Evolutionary conservation across 1,284 basidiomycete species (phyloP).

Genomic region (Irpex sp.): DNA sequence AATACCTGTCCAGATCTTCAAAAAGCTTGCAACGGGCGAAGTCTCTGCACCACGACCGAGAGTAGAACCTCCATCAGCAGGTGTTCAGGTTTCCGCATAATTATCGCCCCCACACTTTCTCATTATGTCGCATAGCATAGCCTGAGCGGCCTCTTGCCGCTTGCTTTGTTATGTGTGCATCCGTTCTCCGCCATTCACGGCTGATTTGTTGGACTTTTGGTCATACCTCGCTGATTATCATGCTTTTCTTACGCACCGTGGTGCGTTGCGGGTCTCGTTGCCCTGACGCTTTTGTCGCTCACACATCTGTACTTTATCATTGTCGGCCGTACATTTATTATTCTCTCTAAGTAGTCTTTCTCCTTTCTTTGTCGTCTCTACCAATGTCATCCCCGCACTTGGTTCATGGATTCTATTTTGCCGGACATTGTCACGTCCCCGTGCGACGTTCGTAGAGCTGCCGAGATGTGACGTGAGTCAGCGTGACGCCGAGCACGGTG

Average conservation of each 20-base stretch:
- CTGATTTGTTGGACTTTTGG: constrained; percentile 5
- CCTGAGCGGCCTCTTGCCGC: background rate
- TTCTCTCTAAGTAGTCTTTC: background rate
- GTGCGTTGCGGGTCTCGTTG: background rate
- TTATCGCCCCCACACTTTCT: background rate
- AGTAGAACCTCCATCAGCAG: constrained; percentile 5
- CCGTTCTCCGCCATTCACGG: background rate
- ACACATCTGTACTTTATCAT: background rate
- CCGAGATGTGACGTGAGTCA: background rate
- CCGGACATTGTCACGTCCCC: too few species aligned
- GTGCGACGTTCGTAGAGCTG: background rate
- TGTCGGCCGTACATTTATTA: constrained; percentile 1
- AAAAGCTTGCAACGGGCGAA: constrained; percentile 28
- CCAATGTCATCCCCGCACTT: background rate
- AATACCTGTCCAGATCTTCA: constrained; percentile 25
- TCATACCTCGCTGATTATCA: background rate
- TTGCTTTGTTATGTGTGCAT: background rate
- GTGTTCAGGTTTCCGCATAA: constrained; percentile 9
- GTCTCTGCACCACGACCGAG: constrained; percentile 9
- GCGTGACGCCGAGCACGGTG: too few species aligned
- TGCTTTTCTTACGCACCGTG: constrained; percentile 3
- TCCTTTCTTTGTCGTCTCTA: background rate
- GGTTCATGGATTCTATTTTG: too few species aligned
- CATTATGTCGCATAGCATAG: background rate
- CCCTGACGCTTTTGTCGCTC: background rate